Conservation (phyloP, 2,329 filamentous ascomycete species). For the Sarocladium brachiariae region DNA sequence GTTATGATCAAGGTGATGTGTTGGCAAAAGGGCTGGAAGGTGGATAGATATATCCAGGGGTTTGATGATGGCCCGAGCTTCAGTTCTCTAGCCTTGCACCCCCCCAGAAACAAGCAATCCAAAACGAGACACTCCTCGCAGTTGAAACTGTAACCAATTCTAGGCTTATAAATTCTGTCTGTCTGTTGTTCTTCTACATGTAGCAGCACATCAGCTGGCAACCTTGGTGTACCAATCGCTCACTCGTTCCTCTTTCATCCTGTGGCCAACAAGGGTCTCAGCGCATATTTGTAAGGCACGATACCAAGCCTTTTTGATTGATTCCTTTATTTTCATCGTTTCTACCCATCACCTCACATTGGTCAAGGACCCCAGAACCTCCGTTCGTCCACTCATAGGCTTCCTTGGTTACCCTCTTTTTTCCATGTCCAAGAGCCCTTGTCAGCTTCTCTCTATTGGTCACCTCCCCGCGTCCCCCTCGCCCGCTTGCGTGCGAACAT, state of each 20-base stretch:
- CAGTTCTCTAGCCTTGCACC: too few species aligned
- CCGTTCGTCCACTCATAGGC: neutral
- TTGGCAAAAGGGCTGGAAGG: too few species aligned
- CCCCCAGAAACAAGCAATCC: too few species aligned
- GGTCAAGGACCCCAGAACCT: neutral
- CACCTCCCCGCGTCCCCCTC: neutral
- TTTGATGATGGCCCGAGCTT: too few species aligned
- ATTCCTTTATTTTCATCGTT: too few species aligned
- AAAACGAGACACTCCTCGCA: too few species aligned
- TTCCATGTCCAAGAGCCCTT: neutral
- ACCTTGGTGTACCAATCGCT: neutral
- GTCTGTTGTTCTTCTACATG: too few species aligned
- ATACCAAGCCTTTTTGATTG: conserved; percentile 7
- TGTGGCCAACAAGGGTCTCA: neutral
- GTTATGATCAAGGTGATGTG: too few species aligned
- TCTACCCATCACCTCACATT: conserved; percentile 3
- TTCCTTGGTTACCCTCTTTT: neutral
- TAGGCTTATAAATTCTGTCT: too few species aligned
- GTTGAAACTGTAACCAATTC: too few species aligned
- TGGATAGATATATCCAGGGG: too few species aligned
- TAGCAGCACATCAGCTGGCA: neutral
- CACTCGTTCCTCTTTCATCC: neutral
- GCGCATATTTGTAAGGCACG: neutral
- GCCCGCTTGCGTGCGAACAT: neutral
- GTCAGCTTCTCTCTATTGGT: neutral